A percentile compares a stretch with the other conserved stretches of the same genome.
Evolutionary conservation across 306 rosid species (phyloP).

Genomic region (Carpinus fangiana): DNA sequence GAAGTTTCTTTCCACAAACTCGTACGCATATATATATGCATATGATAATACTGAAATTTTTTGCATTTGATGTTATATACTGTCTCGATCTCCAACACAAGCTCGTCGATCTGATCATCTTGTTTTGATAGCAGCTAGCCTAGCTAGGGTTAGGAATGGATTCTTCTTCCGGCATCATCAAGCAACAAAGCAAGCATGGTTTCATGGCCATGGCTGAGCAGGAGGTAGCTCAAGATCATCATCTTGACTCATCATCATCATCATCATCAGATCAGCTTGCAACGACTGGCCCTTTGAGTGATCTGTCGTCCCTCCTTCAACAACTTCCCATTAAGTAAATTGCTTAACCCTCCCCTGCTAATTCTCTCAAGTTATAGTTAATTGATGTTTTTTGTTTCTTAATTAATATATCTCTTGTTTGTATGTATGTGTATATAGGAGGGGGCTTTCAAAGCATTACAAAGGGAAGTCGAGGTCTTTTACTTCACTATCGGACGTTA

Average conservation of each 20-base stretch:
- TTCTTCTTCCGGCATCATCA: neutral
- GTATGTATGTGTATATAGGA: slow-evolving; percentile 21
- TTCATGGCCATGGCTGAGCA: neutral
- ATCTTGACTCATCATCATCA: slow-evolving; percentile 11
- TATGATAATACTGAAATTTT: no score
- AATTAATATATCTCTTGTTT: slow-evolving; percentile 10
- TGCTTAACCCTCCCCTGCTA: neutral
- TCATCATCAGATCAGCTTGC: slow-evolving; percentile 15
- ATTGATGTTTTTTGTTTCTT: neutral
- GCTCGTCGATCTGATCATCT: no score
- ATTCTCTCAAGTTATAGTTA: neutral
- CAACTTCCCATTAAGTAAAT: slow-evolving; percentile 52
- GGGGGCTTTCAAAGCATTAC: slow-evolving; percentile 51
- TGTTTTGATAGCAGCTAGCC: no score
- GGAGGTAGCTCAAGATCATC: neutral
- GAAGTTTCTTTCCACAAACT: neutral
- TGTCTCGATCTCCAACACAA: no score
- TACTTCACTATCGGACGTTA: slow-evolving; percentile 41
- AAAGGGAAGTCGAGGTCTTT: slow-evolving; percentile 54
- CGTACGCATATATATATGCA: no score
- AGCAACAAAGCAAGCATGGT: neutral
- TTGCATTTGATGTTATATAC: no score
- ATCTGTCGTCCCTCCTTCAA: slow-evolving; percentile 40
- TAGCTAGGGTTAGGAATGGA: neutral
- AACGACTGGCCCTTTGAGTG: slow-evolving; percentile 30